Evolutionary conservation across 106 monocot species (phyloP), one percentile per base, ranked within the genome.

Genomic region (Xerophyta viscosa): DNA sequence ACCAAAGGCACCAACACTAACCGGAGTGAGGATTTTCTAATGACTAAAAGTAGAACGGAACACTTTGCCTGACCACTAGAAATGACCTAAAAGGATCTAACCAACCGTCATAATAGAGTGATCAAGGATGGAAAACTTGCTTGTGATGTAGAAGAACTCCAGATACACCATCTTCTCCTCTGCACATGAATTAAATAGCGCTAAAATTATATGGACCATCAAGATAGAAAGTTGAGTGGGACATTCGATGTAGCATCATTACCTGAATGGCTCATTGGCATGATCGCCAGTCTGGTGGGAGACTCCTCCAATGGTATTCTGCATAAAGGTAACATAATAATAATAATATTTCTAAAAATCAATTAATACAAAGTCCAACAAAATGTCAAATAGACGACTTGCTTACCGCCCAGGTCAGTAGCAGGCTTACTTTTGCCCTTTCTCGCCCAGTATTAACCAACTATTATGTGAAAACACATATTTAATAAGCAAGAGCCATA

Each of bases 91-190:
- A n/a, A 24, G 50, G 54, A 76, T 63, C 60, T 46, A 71, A 76
- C 56, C 59, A 64, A 63, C 67, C 67, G 6, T 67, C 50, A 71
- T 21, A 77, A 63, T 23, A 83, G 46, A 74, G 64, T 30, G 57
- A 66, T 61, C 55, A 72, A 72, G 37, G 63, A 44, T 65, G 33
- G 41, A 51, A 41, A 60, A 89, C 90, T 75, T 83, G 73, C 98
- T 77, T 99, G 82, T 99, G 98, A 83, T 86, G 77, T 58, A 99
- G 75, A 71, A 99, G 90, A 52, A 90, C 98, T 20, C 98, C 98
- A 41, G 90, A 76, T 17, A 99, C 90, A 74, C 98, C 98, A 71
- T 99, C 90, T 37, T 79, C 85, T 72, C 77, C 90, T 48, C 98
- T 99, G 76, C 60, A 62, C 9, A 63, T 29, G 14, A 36, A 64